Conservation (phyloP, 495 filamentous ascomycete species). For the Aspergillus kassunensis region DNA sequence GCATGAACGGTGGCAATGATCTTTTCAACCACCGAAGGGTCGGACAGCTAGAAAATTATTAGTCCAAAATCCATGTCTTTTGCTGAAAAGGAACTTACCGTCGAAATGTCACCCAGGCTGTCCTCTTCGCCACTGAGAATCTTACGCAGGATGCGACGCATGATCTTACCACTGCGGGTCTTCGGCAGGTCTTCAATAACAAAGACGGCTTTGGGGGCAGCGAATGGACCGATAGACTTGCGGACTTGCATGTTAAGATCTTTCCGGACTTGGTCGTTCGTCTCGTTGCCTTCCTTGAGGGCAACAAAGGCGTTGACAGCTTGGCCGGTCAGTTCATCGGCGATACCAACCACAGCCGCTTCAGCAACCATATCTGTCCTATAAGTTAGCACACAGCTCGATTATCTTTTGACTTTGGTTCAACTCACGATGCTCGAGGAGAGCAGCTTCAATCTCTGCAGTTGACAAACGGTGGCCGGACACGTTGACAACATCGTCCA, state of each 20-base stretch:
- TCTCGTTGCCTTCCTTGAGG: slow-evolving; percentile 81
- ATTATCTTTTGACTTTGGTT: neutral
- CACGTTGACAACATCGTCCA: slow-evolving; percentile 98
- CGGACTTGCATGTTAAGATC: slow-evolving; percentile 92
- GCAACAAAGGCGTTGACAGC: slow-evolving; percentile 96
- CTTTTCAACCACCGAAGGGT: slow-evolving; percentile 82
- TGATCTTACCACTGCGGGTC: slow-evolving; percentile 96
- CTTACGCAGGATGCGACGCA: slow-evolving; percentile 96
- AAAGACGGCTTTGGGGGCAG: slow-evolving; percentile 89
- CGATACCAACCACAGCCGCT: slow-evolving; percentile 90
- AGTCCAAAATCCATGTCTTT: neutral
- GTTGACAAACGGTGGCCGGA: slow-evolving; percentile 94
- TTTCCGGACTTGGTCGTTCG: slow-evolving; percentile 79
- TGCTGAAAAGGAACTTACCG: slow-evolving; percentile 54
- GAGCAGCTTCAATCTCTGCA: slow-evolving; percentile 94
- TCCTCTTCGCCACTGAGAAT: slow-evolving; percentile 96
- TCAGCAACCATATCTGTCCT: slow-evolving; percentile 63
- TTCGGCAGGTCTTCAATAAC: slow-evolving; percentile 92
- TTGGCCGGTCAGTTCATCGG: slow-evolving; percentile 92
- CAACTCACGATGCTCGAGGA: slow-evolving; percentile 78
- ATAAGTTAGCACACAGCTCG: slow-evolving; percentile 11
- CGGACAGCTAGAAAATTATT: slow-evolving; percentile 67
- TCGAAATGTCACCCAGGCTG: slow-evolving; percentile 87
- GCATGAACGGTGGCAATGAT: slow-evolving; percentile 80
- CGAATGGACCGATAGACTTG: slow-evolving; percentile 95